Evolutionary conservation across 306 rosid genomes (phyloP).

Genomic region (Neltuma alba): DNA sequence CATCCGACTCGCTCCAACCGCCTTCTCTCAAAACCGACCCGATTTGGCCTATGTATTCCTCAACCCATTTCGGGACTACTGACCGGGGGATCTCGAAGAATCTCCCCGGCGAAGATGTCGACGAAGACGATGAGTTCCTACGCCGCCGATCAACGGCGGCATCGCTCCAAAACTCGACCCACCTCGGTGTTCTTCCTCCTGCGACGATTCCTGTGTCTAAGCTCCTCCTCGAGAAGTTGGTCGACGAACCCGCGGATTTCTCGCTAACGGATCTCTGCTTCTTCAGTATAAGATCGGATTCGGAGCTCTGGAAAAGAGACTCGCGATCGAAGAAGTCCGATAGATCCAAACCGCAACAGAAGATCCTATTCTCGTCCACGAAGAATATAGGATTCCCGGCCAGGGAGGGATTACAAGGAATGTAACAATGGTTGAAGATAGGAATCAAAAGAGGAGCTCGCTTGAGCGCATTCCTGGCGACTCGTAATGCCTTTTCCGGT

Average conservation of each 20-base stretch:
- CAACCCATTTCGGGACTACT: constrained; percentile 73
- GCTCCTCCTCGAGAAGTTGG: constrained; percentile 57
- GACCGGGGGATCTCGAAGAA: constrained; percentile 55
- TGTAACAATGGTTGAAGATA: constrained; percentile 82
- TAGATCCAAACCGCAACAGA: constrained; percentile 82
- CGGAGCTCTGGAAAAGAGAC: constrained; percentile 55
- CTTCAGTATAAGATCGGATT: constrained; percentile 48
- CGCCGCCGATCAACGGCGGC: constrained; percentile 65
- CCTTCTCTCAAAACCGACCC: constrained; percentile 73
- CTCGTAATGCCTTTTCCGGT: constrained; percentile 70
- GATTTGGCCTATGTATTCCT: constrained; percentile 64
- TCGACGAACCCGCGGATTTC: constrained; percentile 56
- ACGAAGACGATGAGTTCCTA: constrained; percentile 44
- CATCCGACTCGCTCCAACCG: constrained; percentile 90
- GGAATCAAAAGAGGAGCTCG: constrained; percentile 85
- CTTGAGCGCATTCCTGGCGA: constrained; percentile 69
- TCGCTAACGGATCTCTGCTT: constrained; percentile 72
- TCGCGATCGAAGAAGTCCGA: constrained; percentile 82
- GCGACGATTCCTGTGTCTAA: constrained; percentile 48
- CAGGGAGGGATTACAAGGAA: constrained; percentile 78
- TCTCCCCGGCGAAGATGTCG: constrained; percentile 60
- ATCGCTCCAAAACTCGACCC: constrained; percentile 94
- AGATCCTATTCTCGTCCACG: constrained; percentile 78
- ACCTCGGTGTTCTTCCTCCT: constrained; percentile 68
- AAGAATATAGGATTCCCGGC: constrained; percentile 86